Evolutionary conservation across 768 basidiomycete species (phyloP).

Genomic region (Candolleomyces efflorescens): DNA sequence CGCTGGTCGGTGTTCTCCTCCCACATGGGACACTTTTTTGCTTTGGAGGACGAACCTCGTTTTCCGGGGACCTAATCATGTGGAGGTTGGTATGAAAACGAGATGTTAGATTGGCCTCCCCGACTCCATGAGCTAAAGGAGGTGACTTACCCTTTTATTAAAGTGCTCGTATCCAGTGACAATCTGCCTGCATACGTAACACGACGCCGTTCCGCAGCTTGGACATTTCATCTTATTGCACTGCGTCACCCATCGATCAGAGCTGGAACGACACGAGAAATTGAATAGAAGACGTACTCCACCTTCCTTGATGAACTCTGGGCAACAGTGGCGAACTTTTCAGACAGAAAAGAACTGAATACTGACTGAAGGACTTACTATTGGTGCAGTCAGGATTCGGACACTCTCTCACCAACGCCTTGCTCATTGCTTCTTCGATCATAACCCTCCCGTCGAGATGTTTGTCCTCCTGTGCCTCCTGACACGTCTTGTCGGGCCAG

Average conservation of each 20-base stretch:
- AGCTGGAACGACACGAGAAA: background rate
- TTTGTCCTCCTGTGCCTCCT: conserved; percentile 75
- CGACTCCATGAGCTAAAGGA: background rate
- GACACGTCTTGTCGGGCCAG: conserved; percentile 66
- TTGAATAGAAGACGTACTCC: conserved; percentile 47
- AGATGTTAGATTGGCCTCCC: conserved; percentile 1
- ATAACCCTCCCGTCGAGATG: conserved; percentile 70
- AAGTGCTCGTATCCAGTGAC: conserved; percentile 81
- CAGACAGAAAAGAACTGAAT: background rate
- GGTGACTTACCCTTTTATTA: conserved; percentile 34
- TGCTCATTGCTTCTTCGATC: conserved; percentile 92
- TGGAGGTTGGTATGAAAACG: too few species aligned
- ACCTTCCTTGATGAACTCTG: conserved; percentile 75
- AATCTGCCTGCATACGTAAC: conserved; percentile 77
- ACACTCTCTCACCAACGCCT: conserved; percentile 83
- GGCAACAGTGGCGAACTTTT: background rate
- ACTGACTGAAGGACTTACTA: conserved; percentile 33
- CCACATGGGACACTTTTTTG: too few species aligned
- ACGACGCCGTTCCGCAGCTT: conserved; percentile 67
- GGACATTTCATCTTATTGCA: conserved; percentile 93
- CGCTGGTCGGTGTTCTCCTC: too few species aligned
- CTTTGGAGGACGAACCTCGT: background rate
- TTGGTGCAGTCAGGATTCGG: conserved; percentile 68
- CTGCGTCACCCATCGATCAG: too few species aligned
- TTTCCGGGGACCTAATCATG: conserved; percentile 13